Evolutionary conservation across 2,329 filamentous ascomycete species (phyloP).

Genomic region (Achaetomium macrosporum): DNA sequence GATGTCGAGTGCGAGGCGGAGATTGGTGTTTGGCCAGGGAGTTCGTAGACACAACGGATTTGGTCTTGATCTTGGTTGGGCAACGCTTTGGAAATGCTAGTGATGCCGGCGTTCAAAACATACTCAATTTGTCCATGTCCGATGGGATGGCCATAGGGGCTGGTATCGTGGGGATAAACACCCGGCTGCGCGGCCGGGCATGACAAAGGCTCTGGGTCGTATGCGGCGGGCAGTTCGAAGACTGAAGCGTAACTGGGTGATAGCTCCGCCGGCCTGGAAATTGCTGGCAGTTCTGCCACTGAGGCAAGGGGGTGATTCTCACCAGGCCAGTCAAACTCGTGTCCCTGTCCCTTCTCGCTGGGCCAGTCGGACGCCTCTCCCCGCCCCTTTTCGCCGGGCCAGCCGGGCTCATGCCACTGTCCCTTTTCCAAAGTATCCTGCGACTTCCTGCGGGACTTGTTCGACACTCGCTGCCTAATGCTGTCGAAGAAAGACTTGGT

Average conservation of each 20-base stretch:
- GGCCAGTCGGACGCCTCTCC: neutral
- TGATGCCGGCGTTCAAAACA: neutral
- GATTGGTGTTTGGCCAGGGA: neutral
- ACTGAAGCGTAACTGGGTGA: neutral
- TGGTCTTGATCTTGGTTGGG: neutral
- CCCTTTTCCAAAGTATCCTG: neutral
- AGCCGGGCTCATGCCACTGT: neutral
- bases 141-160: neutral
- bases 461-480: slow-evolving; percentile 2
- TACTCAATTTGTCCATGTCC: neutral
- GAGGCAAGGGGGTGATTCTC: neutral
- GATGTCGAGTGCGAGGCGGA: neutral
- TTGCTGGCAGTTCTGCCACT: neutral
- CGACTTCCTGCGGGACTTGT: neutral
- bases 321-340: neutral
- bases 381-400: neutral
- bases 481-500: slow-evolving; percentile 8
- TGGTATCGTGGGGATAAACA: neutral
- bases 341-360: neutral
- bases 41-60: neutral
- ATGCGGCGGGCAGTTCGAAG: neutral
- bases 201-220: neutral
- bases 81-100: neutral
- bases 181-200: neutral
- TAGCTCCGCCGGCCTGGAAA: neutral